These are phyloP conservation scores for Pestalotiopsis sp. DNA, from an alignment of 2,329 filamentous ascomycete genomes.

Conservation along the genomic window DNA sequence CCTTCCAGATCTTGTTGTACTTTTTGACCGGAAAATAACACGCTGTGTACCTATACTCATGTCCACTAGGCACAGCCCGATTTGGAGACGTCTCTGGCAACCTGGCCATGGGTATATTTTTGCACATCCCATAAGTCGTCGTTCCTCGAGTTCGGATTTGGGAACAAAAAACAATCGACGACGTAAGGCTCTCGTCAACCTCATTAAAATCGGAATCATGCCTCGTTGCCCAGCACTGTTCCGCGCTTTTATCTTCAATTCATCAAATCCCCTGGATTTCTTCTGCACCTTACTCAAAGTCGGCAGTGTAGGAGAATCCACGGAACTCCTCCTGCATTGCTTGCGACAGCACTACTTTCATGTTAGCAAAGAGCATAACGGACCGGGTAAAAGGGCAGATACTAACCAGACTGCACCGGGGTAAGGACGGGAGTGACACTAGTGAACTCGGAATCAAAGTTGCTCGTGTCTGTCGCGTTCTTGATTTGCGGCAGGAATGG, in stretches of 20 bases:
- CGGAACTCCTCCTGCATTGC: slow-evolving; percentile 99
- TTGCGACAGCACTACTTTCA: slow-evolving; percentile 81
- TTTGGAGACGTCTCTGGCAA: background rate
- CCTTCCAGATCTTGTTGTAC: slow-evolving; percentile 1
- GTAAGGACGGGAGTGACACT: slow-evolving; percentile 97
- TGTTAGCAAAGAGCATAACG: background rate
- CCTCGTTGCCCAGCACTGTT: background rate
- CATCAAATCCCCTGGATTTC: background rate
- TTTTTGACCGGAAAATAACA: slow-evolving; percentile 2
- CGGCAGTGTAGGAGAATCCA: slow-evolving; percentile 95
- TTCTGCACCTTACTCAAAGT: slow-evolving; percentile 67
- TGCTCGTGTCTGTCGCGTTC: slow-evolving; percentile 96
- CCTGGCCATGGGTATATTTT: slow-evolving; percentile 8
- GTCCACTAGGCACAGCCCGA: background rate
- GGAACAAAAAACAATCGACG: background rate
- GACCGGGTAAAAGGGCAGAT: background rate
- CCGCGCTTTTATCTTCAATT: background rate
- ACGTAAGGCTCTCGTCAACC: background rate
- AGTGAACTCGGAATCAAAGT: slow-evolving; percentile 98
- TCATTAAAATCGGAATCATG: background rate
- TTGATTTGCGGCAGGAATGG: slow-evolving; percentile 91
- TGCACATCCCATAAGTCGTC: background rate
- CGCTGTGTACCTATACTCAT: background rate
- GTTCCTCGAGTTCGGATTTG: background rate
- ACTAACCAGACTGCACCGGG: slow-evolving; percentile 93